Conservation (phyloP, 169 alveolate genomes). For the Plasmodium gallinaceum region DNA sequence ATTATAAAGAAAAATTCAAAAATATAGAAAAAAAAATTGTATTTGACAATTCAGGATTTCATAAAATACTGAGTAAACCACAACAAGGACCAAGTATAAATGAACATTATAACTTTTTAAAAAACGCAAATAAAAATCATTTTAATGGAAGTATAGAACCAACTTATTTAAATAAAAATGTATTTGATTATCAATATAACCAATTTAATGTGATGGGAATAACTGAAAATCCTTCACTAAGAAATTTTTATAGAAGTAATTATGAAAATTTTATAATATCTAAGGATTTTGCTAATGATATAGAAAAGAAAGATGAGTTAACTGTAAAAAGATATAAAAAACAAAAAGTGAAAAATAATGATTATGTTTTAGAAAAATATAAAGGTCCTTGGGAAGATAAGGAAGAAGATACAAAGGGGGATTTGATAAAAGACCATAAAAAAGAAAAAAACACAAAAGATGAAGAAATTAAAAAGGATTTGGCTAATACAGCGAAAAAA, state of each 20-base stretch:
- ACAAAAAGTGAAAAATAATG: conserved; percentile 27
- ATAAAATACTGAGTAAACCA: conserved; percentile 48
- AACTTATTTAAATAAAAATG: conserved; percentile 59
- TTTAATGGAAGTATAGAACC: conserved; percentile 64
- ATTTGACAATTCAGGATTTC: conserved; percentile 60
- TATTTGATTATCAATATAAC: conserved; percentile 76
- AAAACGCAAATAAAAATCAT: conserved; percentile 73
- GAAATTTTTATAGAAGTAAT: conserved; percentile 44
- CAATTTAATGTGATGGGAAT: conserved; percentile 67
- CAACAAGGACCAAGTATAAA: conserved; percentile 78
- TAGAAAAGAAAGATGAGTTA: conserved; percentile 26
- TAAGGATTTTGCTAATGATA: conserved; percentile 7
- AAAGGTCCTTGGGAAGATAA: conserved; percentile 65
- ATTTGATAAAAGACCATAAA: conserved; percentile 7
- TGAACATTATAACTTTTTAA: conserved; percentile 73
- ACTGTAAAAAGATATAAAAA: conserved; percentile 20
- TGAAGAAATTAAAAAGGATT: conserved; percentile 23
- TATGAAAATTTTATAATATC: conserved; percentile 51
- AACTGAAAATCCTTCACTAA: conserved; percentile 74
- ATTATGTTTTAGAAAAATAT: conserved; percentile 29
- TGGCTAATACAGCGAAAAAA: conserved; percentile 14
- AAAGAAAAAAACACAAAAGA: conserved; percentile 7
- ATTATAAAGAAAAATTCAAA: conserved; percentile 70
- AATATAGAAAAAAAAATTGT: conserved; percentile 75
- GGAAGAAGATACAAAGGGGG: conserved; percentile 11